Evolutionary conservation across 2,329 filamentous ascomycete species (phyloP), one percentile per base, ranked within the genome.

Genomic region (Hymenoscyphus occultus): DNA sequence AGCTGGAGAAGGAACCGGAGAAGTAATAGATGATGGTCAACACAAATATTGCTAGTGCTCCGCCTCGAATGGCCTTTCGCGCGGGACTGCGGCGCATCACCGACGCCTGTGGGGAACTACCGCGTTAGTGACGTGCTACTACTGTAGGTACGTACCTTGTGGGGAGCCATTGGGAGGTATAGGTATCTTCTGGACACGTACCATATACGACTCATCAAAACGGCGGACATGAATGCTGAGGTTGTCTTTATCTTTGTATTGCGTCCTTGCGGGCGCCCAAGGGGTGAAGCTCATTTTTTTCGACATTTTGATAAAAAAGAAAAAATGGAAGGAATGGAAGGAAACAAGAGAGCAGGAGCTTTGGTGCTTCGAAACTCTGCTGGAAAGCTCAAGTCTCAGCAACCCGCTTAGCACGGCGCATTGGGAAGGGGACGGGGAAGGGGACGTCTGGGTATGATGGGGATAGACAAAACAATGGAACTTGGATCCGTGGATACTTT

Each of bases 21-120:
- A 67, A 48, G 40, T 59, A 65, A 32, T 61, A 67, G 7, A 63
- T 31, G 28, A 65, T 19, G n/a, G 28, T 40, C 13, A 65, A 16
- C n/a, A 65, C 22, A 13, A 63, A 60, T 19, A 60, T 31, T 14
- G 61, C 32, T 22, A 63, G 40, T 9, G 57, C 57, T 39, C 60
- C n/a, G 12, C 56, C 60, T 40, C 64, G 56, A 32, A 62, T 10
- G 22, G 56, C 22, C 61, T 58, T 65, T 31, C 58, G 42, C 14
- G 39, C 45, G 9, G 59, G 40, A 19, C 51, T 59, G 14, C 42
- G 60, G 60, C 63, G 63, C 57, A 64, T 60, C 42, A 54, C 40
- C 19, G 56, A 45, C 14, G 22, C 32, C 62, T 64, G 57, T 42
- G 28, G 45, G 39, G 45, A 51, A 22, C 7, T 3, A 51, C 45